Conservation (phyloP, 306 rosid species). For the Trichosanthes cucumerina region DNA sequence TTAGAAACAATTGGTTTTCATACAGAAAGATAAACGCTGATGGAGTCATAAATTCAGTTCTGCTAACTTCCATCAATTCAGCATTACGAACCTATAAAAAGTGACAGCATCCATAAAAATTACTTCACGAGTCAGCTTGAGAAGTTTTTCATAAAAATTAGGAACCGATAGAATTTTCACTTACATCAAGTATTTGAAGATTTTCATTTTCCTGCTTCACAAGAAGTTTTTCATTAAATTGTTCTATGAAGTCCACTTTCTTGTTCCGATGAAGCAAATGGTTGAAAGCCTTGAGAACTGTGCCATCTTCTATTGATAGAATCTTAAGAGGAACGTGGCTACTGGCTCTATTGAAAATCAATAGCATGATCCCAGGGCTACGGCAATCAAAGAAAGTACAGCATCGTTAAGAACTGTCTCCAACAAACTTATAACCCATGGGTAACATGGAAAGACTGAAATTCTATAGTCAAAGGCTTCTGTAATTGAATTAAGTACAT, state of each 20-base stretch:
- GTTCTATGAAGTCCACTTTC: conserved; percentile 95
- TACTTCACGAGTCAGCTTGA: background rate
- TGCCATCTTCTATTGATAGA: conserved; percentile 87
- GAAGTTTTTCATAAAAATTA: background rate
- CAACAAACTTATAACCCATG: background rate
- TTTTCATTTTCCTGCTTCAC: conserved; percentile 96
- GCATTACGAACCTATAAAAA: conserved; percentile 57
- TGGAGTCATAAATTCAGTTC: conserved; percentile 80
- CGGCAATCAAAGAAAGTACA: conserved; percentile 14
- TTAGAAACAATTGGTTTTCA: conserved; percentile 81
- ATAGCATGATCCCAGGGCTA: conserved; percentile 89
- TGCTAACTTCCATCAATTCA: conserved; percentile 65
- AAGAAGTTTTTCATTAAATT: conserved; percentile 92
- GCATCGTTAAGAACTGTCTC: background rate
- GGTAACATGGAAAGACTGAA: background rate
- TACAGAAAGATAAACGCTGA: conserved; percentile 86
- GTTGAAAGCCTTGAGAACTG: conserved; percentile 80
- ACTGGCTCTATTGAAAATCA: conserved; percentile 59
- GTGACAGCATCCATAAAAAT: background rate
- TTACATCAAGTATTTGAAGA: conserved; percentile 91
- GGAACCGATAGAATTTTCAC: background rate
- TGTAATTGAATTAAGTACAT: background rate
- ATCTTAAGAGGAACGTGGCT: conserved; percentile 86
- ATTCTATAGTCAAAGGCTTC: background rate
- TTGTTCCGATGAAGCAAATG: conserved; percentile 83